Percentiles rank a stretch among this genome's conserved stretches.
phyloP scores from a whole-genome alignment of 2,329 filamentous ascomycete species.

The Beauveria asiatica region DNA sequence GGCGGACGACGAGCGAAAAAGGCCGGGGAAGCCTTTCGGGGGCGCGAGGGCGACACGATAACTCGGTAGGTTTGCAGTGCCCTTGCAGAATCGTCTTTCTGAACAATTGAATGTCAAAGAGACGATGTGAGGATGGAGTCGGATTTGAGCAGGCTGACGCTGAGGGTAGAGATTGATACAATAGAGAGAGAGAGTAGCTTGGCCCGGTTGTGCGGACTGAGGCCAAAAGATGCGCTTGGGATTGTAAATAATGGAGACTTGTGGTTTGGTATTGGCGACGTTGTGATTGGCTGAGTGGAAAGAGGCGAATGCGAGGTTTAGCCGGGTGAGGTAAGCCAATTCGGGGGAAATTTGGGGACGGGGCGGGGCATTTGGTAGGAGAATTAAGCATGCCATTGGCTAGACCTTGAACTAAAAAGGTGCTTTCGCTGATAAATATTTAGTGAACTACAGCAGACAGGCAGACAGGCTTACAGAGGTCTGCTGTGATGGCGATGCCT shows the following conservation, averaged over 20 bases:
- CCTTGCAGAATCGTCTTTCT: background rate
- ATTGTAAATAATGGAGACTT: conserved; percentile 6
- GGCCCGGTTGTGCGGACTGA: conserved; percentile 4
- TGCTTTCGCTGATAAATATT: background rate
- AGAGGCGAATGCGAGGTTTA: conserved; percentile 5
- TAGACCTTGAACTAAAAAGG: no score
- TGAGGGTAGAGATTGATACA: background rate
- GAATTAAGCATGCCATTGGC: no score
- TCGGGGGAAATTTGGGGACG: no score
- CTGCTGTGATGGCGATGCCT: background rate
- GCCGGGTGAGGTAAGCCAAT: conserved; percentile 5
- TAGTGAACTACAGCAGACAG: background rate
- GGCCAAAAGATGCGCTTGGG: conserved; percentile 9
- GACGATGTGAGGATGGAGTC: background rate
- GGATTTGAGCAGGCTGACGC: background rate
- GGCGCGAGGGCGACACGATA: background rate
- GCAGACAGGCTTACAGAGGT: background rate
- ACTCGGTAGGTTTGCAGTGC: background rate
- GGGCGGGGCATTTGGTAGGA: no score
- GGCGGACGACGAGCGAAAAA: conserved; percentile 12
- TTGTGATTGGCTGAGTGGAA: conserved; percentile 10
- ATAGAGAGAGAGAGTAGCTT: background rate
- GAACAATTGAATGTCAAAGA: conserved; percentile 4
- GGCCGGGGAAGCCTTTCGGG: background rate
- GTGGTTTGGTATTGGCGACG: conserved; percentile 8